Percentiles rank a stretch among this genome's conserved stretches.
These are phyloP conservation scores for Meira nashicola DNA, from an alignment of 1,284 basidiomycete species.

Conservation along the genomic window DNA sequence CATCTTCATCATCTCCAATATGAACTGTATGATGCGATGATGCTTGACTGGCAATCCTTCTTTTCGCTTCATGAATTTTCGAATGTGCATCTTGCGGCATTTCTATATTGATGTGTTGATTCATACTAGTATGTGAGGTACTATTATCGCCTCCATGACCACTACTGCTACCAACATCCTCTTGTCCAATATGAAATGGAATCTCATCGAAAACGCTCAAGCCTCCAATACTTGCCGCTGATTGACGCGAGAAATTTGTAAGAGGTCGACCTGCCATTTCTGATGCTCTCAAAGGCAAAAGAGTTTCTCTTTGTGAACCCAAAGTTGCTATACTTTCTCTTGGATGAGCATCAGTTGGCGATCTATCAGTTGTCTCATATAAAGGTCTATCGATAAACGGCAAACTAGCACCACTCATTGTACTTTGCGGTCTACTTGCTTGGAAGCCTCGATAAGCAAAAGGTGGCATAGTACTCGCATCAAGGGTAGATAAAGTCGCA, in stretches of 20 bases:
- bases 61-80: not conserved
- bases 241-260: not conserved
- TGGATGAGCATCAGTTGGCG: not conserved
- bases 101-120: not conserved
- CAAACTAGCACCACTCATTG: not conserved
- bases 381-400: not conserved
- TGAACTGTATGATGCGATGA: no score
- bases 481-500: no score
- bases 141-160: no score
- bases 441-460: no score
- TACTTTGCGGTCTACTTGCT: no score
- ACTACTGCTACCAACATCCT: not conserved
- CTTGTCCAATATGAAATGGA: not conserved
- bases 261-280: not conserved
- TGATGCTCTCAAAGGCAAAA: no score
- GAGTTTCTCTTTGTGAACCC: not conserved
- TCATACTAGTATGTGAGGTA: not conserved
- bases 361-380: not conserved
- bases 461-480: no score
- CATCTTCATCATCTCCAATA: no score
- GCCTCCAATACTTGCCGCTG: not conserved
- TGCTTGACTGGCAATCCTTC: not conserved
- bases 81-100: not conserved
- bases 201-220: conserved; percentile 1
- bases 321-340: not conserved